Base-by-base conservation (phyloP, 495 filamentous ascomycete species). In the Mycothermus thermophilus region DNA sequence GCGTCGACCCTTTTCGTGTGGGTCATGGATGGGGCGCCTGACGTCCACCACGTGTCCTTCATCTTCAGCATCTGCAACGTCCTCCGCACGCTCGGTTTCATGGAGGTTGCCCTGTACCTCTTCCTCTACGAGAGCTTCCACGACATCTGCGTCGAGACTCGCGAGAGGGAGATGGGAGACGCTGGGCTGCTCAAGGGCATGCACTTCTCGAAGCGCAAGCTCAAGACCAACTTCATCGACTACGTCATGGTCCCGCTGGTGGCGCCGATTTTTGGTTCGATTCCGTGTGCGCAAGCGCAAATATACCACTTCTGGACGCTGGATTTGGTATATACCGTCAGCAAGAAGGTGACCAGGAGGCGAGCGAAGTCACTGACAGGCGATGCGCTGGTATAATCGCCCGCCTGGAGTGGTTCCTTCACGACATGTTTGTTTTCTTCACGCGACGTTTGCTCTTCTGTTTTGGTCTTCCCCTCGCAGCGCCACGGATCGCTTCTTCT, bases 231-330 rank as follows among this genome's bases (percentile, higher is more conserved):
- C 43, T 63, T 59, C 19, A 44, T 69, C 17, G 72, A 77, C 45
- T 64, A 72, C 24, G 36, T 73, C 36, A 65, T 71, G 54, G 70
- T 73, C 28, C 72, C 72, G 1, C 48, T 79, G 10, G 72, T 72
- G 8, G 76, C 73, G 16, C 70, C 71, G 2, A 37, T 78, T 3
- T 80, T 69, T 40, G 77, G 76, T 14, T 63, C 70, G 3, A 64
- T 80, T 7, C 76, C 76, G 0, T 67, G 68, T 8, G 57, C 69
- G 4, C 71, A 79, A 21, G 77, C 77, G 1, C 71, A 76, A 28
- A 50, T 80, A 32, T 67, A 60, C 37, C 76, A 81, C 46, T 75
- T 81, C 47, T 79, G 71, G 64, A 79, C 75, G 0, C 51, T 77
- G 22, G 62, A 74, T 33, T 40, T 81, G 37, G 72, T 74, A 13